Base-by-base conservation (phyloP, 2,329 filamentous ascomycete genomes). In the Fusarium sp. region DNA sequence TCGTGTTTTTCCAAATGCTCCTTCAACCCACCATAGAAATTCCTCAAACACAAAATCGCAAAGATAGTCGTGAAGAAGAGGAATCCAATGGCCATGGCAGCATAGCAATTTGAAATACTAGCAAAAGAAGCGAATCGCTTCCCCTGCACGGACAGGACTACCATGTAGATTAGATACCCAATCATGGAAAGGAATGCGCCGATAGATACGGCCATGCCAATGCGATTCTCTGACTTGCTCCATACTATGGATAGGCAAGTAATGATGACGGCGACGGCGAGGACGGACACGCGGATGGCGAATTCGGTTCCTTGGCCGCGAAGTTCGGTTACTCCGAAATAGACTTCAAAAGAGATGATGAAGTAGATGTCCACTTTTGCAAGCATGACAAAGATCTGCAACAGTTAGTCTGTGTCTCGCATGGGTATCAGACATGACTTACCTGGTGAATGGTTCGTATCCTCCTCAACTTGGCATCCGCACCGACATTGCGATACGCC, bases 361-460 rank as follows among this genome's bases (percentile, higher is more conserved):
- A 63, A 63, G 29, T 63, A 63, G 3, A 63, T 29, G 1, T 47
- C 43, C 12, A 13, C 41, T 11, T 63, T 63, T 15, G 61, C 58
- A 6, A 63, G n/a, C 61, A 63, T 63, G 9, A 25, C 24, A 22
- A 63, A 63, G 4, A 63, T 63, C 61, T 62, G 0, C 2, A 13
- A 18, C 0, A 9, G 8, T 49, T 3, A 1, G 13, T 7, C 4
- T 15, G 6, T 4, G 34, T 38, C 2, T 38, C 18, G n/a, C 10
- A n/a, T n/a, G 34, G 7, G n/a, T 7, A n/a, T 38, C 6, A 6
- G 18, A 38, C 6, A 3, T 5, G 4, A 40, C 41, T 6, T 15
- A 63, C 61, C 3, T 63, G 24, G 2, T 63, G 43, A 6, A 38
- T 48, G 2, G 24, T 47, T n/a, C 61, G 58, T 8, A 63, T 63